Evolutionary conservation across 2,329 filamentous ascomycete species (phyloP).

Genomic region (Penicillium capsulatum): DNA sequence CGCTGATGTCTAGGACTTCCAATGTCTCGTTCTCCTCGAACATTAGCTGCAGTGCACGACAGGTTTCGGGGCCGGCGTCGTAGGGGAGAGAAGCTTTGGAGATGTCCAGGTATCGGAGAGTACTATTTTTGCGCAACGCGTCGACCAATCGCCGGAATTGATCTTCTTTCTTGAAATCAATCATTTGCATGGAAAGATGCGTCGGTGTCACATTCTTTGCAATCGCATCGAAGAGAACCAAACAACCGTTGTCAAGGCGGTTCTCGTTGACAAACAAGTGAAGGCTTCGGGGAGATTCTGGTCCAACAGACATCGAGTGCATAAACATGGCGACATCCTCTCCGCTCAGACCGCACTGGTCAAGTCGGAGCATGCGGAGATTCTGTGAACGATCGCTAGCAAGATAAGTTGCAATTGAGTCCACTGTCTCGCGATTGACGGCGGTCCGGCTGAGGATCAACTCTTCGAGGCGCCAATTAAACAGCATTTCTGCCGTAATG

Average conservation of each 20-base stretch:
- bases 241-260: constrained; percentile 43
- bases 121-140: constrained; percentile 59
- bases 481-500: constrained; percentile 61
- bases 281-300: constrained; percentile 52
- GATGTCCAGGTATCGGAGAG: constrained; percentile 62
- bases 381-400: constrained; percentile 56
- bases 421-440: constrained; percentile 60
- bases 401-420: constrained; percentile 63
- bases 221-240: constrained; percentile 43
- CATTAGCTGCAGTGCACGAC: constrained; percentile 58
- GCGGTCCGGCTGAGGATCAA: constrained; percentile 61
- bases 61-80: constrained; percentile 64
- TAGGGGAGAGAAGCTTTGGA: constrained; percentile 66
- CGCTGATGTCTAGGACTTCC: constrained; percentile 65
- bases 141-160: constrained; percentile 61
- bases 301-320: constrained; percentile 55
- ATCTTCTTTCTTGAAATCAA: constrained; percentile 64
- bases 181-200: constrained; percentile 62
- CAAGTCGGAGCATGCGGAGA: constrained; percentile 59
- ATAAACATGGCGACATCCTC: constrained; percentile 62
- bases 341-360: constrained; percentile 64
- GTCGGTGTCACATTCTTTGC: constrained; percentile 55
- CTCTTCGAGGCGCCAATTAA: constrained; percentile 64
- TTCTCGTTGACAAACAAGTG: constrained; percentile 65
- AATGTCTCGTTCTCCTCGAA: constrained; percentile 65